Percentiles rank a stretch among this genome's conserved stretches.
Conservation (phyloP, 2,329 filamentous ascomycete species). For the Colletotrichum sp. region DNA sequence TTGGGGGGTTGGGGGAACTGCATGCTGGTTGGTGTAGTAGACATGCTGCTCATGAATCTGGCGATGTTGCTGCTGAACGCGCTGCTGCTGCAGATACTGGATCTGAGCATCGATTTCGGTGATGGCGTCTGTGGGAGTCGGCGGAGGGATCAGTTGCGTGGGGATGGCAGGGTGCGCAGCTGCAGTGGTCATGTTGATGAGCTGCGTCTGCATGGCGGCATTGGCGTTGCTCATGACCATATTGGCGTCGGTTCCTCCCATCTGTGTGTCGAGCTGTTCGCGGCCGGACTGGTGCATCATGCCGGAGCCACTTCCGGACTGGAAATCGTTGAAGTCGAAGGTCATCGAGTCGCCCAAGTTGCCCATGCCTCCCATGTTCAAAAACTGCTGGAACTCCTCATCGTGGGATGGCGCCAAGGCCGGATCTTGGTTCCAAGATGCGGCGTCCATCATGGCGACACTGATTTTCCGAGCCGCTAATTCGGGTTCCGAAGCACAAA, state of each 20-base stretch:
- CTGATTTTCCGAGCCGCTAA: not conserved
- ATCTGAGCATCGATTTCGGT: slow-evolving; percentile 70
- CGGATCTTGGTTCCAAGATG: slow-evolving; percentile 64
- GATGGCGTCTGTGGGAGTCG: slow-evolving; percentile 56
- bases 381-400: slow-evolving; percentile 69
- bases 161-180: slow-evolving; percentile 51
- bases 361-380: slow-evolving; percentile 64
- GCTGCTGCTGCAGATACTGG: slow-evolving; percentile 69
- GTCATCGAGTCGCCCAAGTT: slow-evolving; percentile 58
- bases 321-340: slow-evolving; percentile 66
- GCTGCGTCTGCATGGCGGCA: slow-evolving; percentile 42
- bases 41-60: slow-evolving; percentile 61
- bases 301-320: slow-evolving; percentile 39
- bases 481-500: not conserved
- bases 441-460: slow-evolving; percentile 57
- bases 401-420: slow-evolving; percentile 55
- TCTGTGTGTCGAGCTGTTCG: slow-evolving; percentile 54
- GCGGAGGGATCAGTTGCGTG: slow-evolving; percentile 49
- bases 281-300: slow-evolving; percentile 43
- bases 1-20: slow-evolving; percentile 80
- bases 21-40: slow-evolving; percentile 57
- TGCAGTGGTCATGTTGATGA: slow-evolving; percentile 54
- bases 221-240: slow-evolving; percentile 34
- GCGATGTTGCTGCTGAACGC: slow-evolving; percentile 64
- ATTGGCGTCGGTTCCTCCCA: slow-evolving; percentile 49